Evolutionary conservation across 106 monocot genomes (phyloP).

Genomic region (Phalaenopsis aphrodite): DNA sequence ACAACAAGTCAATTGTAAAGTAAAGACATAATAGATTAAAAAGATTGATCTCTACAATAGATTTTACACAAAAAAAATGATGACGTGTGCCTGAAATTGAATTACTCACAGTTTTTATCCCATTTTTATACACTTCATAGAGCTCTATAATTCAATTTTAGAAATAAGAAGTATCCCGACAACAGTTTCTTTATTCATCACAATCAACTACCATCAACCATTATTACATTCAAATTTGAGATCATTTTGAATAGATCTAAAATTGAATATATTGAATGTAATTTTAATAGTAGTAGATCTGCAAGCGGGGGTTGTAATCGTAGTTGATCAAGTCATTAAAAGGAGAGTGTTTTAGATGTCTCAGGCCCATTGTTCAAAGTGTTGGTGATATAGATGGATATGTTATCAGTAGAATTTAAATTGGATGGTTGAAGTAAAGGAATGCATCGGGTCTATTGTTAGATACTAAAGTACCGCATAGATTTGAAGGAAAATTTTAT

Average conservation of each 20-base stretch:
- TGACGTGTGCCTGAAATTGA: background rate
- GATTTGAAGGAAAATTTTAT: too few relatives aligned
- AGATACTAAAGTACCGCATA: too few relatives aligned
- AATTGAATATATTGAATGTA: too few relatives aligned
- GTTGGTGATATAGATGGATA: too few relatives aligned
- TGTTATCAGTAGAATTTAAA: too few relatives aligned
- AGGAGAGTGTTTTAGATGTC: too few relatives aligned
- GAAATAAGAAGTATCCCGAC: background rate
- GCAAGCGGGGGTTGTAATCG: too few relatives aligned
- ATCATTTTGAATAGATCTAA: background rate
- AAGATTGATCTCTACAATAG: background rate
- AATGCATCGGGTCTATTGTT: too few relatives aligned
- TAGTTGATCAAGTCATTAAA: too few relatives aligned
- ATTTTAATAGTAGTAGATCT: too few relatives aligned
- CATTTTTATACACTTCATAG: background rate
- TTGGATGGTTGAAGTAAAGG: too few relatives aligned
- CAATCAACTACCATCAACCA: background rate
- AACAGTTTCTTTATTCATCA: background rate
- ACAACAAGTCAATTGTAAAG: slow-evolving; percentile 1
- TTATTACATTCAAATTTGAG: background rate
- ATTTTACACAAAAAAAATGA: background rate
- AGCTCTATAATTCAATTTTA: background rate
- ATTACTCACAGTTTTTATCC: background rate
- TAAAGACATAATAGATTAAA: background rate
- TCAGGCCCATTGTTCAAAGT: too few relatives aligned